Evolutionary conservation across 352 stramenopile species (phyloP).

Genomic region (Albugo candida): DNA sequence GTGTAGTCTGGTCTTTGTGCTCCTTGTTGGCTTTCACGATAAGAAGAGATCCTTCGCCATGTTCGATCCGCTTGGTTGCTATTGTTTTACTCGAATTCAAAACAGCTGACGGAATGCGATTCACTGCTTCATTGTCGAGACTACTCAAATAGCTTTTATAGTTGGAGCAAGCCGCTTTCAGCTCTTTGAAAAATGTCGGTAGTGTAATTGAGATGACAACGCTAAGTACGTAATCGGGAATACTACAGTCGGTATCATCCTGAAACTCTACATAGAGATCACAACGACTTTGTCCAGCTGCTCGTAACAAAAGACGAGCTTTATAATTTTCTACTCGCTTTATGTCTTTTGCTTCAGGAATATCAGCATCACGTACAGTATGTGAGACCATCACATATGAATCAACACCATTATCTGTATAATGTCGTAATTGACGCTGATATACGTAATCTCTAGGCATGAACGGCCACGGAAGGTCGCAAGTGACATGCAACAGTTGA

Average conservation of each 20-base stretch:
- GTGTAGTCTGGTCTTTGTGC: background rate
- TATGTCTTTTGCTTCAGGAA: conserved; percentile 14
- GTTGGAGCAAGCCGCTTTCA: conserved; percentile 32
- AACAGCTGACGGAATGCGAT: conserved; percentile 5
- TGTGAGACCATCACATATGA: conserved; percentile 47
- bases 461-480: conserved; percentile 35
- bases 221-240: conserved; percentile 49
- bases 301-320: conserved; percentile 37
- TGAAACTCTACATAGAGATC: conserved; percentile 59
- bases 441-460: conserved; percentile 66
- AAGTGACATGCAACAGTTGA: conserved; percentile 27
- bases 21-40: background rate
- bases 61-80: background rate
- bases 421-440: conserved; percentile 34
- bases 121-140: conserved; percentile 4
- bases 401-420: conserved; percentile 16
- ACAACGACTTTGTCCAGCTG: conserved; percentile 29
- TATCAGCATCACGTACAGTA: conserved; percentile 24
- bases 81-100: background rate
- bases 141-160: conserved; percentile 18
- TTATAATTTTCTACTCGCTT: conserved; percentile 48
- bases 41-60: background rate
- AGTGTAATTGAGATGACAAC: conserved; percentile 28
- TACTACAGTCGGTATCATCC: conserved; percentile 59
- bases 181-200: conserved; percentile 36